phyloP scores from a whole-genome alignment of 495 filamentous ascomycete species.

The Penicillium daleae region DNA sequence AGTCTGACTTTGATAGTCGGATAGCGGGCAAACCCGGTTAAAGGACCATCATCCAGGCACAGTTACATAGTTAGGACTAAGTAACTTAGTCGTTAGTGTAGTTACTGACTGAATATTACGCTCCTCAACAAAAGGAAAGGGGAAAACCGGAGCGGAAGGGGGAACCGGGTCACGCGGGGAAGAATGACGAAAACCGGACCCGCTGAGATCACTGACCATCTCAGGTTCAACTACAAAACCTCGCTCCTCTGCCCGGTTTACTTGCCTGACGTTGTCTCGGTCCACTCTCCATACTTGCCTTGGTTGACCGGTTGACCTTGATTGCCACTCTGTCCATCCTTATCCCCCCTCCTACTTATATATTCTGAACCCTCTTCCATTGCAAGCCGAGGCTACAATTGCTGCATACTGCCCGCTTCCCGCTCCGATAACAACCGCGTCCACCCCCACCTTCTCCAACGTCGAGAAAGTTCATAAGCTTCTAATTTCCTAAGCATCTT shows the following conservation, averaged over 20 bases:
- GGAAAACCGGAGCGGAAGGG: slow-evolving; percentile 28
- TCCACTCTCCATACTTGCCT: slow-evolving; percentile 15
- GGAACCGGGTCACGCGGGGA: slow-evolving; percentile 25
- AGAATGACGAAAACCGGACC: slow-evolving; percentile 29
- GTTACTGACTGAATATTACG: too few relatives aligned
- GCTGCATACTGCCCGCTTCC: slow-evolving; percentile 11
- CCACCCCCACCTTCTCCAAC: neutral
- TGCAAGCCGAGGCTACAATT: slow-evolving; percentile 5
- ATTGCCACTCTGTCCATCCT: neutral
- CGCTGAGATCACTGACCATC: slow-evolving; percentile 30
- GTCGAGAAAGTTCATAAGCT: neutral
- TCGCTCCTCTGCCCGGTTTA: slow-evolving; percentile 26
- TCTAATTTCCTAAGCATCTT: too few relatives aligned
- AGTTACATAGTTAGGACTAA: too few relatives aligned
- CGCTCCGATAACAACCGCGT: slow-evolving; percentile 10
- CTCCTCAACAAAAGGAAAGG: slow-evolving; percentile 4
- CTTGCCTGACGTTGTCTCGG: slow-evolving; percentile 18
- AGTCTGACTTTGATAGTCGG: neutral
- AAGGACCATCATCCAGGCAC: too few relatives aligned
- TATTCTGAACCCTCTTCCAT: neutral
- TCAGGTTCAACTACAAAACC: slow-evolving; percentile 1
- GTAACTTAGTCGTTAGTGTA: too few relatives aligned
- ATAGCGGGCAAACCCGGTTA: neutral
- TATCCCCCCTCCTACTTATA: neutral
- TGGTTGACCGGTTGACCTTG: neutral